Conservation (phyloP, 2,329 filamentous ascomycete genomes). For the Neofusicoccum ribis region DNA sequence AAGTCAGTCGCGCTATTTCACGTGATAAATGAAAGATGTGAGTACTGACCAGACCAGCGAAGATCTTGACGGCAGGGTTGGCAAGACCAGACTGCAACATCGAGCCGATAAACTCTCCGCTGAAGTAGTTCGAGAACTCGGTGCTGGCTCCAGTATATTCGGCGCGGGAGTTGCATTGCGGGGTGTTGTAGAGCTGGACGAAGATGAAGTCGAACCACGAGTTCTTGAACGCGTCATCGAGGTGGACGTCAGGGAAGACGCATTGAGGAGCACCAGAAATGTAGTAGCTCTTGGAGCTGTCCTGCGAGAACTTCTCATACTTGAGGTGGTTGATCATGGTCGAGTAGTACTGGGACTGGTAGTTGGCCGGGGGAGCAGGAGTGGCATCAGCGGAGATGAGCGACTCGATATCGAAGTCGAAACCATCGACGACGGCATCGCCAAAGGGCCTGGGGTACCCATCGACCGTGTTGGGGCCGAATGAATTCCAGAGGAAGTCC, state of each 20-base stretch:
- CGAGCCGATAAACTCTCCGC: conserved; percentile 42
- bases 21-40: neutral
- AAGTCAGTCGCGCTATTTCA: neutral
- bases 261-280: conserved; percentile 71
- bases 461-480: conserved; percentile 57
- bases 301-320: conserved; percentile 34
- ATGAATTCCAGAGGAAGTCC: conserved; percentile 69
- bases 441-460: conserved; percentile 65
- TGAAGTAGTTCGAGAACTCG: conserved; percentile 44
- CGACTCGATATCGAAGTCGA: conserved; percentile 75
- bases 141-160: conserved; percentile 32
- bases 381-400: conserved; percentile 51
- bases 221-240: conserved; percentile 53
- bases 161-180: conserved; percentile 50
- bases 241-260: conserved; percentile 62
- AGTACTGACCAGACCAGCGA: conserved; percentile 47
- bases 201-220: conserved; percentile 61
- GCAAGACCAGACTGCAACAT: conserved; percentile 37
- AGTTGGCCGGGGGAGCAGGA: conserved; percentile 24
- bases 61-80: conserved; percentile 52
- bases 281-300: conserved; percentile 53
- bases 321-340: conserved; percentile 52
- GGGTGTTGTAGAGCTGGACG: conserved; percentile 68
- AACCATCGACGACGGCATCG: conserved; percentile 66
- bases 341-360: conserved; percentile 46